Evolutionary conservation across 805 yeast genomes (phyloP), one percentile per base, ranked within the genome.

Genomic region (Kodamaea laetipori): DNA sequence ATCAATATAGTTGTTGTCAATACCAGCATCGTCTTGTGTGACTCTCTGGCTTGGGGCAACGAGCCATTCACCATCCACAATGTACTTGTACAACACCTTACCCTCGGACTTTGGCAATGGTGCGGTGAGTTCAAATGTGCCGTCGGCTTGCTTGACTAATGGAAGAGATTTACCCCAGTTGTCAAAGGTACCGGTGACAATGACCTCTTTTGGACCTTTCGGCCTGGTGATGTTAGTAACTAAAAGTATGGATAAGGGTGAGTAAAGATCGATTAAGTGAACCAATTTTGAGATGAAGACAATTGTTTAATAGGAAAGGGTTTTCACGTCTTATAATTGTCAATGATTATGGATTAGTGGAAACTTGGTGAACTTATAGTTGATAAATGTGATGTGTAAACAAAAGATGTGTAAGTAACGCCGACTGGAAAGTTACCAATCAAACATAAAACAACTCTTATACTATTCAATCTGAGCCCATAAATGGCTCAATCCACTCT

Each of bases 31-130:
- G 53, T 79, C 84, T 30, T 63, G 67, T 45, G 75, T 74, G 21
- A 66, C 61, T 33, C 63, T 63, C 48, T 74, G 73, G 25, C 52
- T 41, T 1, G 61, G 58, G 13, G 71, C 66, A 17, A 71, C 70
- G 17, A 61, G 57, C 90, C 90, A 84, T 36, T 74, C 76, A 36
- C 83, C 88, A 58, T 84, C 90, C 34, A 84, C 90, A 44, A 84
- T 77, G 57, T 77, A 84, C 66, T 81, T 81, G 67, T 74, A 81
- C 16, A 67, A 61, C 31, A 80, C 58, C 53, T 68, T 67, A 16
- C 55, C 31, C 12, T 38, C 45, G 21, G 68, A 61, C n/a, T 65
- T 39, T 13, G 70, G 69, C 40, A 81, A 67, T 16, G 88, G 88
- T 41, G 81, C 70, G 3, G 81, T 71, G 41, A 82, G 63, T 42